Evolutionary conservation across 2,329 filamentous ascomycete genomes (phyloP).

Genomic region (Diplodia seriata): DNA sequence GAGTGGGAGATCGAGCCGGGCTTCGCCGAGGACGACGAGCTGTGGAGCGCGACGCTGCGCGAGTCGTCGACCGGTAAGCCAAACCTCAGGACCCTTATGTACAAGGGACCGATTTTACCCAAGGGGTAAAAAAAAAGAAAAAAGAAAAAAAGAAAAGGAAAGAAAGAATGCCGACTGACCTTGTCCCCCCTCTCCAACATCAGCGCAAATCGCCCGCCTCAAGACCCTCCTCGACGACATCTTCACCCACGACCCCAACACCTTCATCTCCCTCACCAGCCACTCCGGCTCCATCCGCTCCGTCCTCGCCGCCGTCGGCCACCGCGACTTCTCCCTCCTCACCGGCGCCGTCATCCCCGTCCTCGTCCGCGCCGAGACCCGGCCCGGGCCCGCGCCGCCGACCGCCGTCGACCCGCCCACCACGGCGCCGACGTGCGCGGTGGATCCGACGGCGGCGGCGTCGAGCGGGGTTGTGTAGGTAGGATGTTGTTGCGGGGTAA

Average conservation of each 20-base stretch:
- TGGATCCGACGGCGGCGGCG: constrained; percentile 10
- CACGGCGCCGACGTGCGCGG: constrained; percentile 25
- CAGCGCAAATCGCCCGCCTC: constrained; percentile 31
- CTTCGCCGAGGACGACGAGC: constrained; percentile 65
- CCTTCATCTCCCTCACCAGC: constrained; percentile 61
- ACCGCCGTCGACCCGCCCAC: constrained; percentile 20
- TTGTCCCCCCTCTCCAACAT: no score
- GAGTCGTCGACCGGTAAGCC: constrained; percentile 29
- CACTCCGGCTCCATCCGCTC: constrained; percentile 67
- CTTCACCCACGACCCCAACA: constrained; percentile 56
- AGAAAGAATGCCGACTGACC: background rate
- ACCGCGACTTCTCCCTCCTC: constrained; percentile 66
- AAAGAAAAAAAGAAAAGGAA: no score
- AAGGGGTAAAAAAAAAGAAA: no score
- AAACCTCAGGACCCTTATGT: no score
- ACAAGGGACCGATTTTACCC: no score
- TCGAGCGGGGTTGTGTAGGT: background rate
- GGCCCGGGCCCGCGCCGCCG: constrained; percentile 34
- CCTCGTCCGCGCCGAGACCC: constrained; percentile 65
- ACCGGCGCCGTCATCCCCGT: constrained; percentile 74
- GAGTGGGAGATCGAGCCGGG: constrained; percentile 64
- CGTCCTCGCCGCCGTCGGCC: constrained; percentile 64
- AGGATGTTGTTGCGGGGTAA: background rate
- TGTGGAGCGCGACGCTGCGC: constrained; percentile 53
- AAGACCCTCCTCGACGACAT: constrained; percentile 60